These are phyloP conservation scores for Phytopythium litorale DNA, from an alignment of 352 stramenopile genomes.

Conservation along the genomic window DNA sequence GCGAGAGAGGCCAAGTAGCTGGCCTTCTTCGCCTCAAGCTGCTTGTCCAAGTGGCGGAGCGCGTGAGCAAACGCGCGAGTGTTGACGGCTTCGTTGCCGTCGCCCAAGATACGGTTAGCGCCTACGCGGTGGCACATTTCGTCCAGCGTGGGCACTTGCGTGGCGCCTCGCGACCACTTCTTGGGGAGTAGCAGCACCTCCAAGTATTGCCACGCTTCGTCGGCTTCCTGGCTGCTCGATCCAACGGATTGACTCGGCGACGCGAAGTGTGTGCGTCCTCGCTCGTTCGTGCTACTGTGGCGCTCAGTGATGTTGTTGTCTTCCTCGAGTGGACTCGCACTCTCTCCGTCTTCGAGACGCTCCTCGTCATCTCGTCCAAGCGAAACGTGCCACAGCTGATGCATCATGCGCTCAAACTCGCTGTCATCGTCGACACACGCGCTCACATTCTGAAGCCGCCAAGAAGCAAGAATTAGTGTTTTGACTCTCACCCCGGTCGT, in stretches of 20 bases:
- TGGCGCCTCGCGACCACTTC: constrained; percentile 6
- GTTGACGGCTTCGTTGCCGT: constrained; percentile 63
- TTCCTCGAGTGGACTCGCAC: background rate
- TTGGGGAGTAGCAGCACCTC: constrained; percentile 14
- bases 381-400: constrained; percentile 55
- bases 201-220: constrained; percentile 19
- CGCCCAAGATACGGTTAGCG: constrained; percentile 52
- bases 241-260: background rate
- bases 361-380: constrained; percentile 21
- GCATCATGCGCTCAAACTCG: constrained; percentile 86
- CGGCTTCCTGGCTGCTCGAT: background rate
- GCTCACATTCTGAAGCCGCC: constrained; percentile 59
- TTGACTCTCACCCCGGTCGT: background rate
- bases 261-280: background rate
- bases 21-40: constrained; percentile 30
- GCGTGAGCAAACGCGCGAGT: constrained; percentile 41
- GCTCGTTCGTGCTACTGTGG: background rate
- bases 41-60: constrained; percentile 34
- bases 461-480: background rate
- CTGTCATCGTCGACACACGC: constrained; percentile 66
- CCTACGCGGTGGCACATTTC: constrained; percentile 43
- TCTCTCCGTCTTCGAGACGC: constrained; percentile 6
- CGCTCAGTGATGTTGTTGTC: background rate
- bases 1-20: constrained; percentile 23
- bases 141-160: constrained; percentile 28